Conservation (phyloP, 148 eudicot genomes). For the Polygonum maritimum region DNA sequence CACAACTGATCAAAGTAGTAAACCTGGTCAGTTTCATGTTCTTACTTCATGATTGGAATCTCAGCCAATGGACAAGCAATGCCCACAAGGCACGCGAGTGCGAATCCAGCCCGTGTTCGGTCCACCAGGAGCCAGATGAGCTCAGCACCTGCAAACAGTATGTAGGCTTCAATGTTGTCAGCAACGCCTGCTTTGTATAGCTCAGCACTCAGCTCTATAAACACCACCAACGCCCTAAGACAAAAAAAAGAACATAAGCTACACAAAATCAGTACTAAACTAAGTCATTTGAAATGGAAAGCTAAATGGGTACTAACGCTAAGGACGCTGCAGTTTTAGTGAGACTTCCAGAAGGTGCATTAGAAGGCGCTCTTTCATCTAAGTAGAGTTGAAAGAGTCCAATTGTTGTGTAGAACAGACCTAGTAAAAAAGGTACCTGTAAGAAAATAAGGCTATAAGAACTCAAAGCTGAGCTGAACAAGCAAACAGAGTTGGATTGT, state of each 20-base stretch:
- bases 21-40: background rate
- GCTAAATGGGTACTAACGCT: slow-evolving; percentile 28
- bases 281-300: background rate
- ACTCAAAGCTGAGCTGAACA: too few relatives aligned
- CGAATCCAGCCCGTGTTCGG: slow-evolving; percentile 54
- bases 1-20: background rate
- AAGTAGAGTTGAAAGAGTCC: slow-evolving; percentile 61
- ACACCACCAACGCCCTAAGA: slow-evolving; percentile 51
- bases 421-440: slow-evolving; percentile 76
- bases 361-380: slow-evolving; percentile 38
- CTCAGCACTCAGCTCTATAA: slow-evolving; percentile 69
- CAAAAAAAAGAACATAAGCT: background rate
- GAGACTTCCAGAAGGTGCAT: slow-evolving; percentile 20
- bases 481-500: too few relatives aligned
- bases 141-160: slow-evolving; percentile 68
- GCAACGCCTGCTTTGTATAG: slow-evolving; percentile 71
- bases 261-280: background rate
- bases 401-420: slow-evolving; percentile 55
- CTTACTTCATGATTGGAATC: slow-evolving; percentile 65
- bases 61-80: slow-evolving; percentile 75
- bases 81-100: slow-evolving; percentile 61
- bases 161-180: slow-evolving; percentile 69
- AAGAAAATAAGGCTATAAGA: too few relatives aligned
- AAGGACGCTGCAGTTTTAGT: slow-evolving; percentile 43
- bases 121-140: slow-evolving; percentile 52